Conservation (phyloP, 495 filamentous ascomycete genomes). For the Xylaria bambusicola region DNA sequence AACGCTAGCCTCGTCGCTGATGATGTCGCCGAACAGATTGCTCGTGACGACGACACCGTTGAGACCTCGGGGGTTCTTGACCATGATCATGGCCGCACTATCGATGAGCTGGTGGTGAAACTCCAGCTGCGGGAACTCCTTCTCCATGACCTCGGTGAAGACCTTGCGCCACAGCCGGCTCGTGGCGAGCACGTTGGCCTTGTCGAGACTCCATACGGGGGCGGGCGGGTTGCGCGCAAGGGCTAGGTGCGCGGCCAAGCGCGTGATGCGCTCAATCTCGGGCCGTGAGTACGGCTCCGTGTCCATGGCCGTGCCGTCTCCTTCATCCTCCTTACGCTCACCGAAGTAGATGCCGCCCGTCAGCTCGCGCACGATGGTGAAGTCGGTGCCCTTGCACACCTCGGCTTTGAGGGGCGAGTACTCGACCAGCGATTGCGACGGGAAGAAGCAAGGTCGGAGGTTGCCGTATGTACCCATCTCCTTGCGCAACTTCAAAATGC, state of each 20-base stretch:
- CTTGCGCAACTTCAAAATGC: slow-evolving; percentile 89
- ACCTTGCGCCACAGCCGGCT: slow-evolving; percentile 87
- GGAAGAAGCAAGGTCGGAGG: slow-evolving; percentile 96
- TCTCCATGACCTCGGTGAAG: slow-evolving; percentile 74
- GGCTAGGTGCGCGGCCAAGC: slow-evolving; percentile 81
- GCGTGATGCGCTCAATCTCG: slow-evolving; percentile 88
- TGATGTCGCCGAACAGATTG: slow-evolving; percentile 97
- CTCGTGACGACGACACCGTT: slow-evolving; percentile 93
- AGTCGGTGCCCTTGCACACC: slow-evolving; percentile 85
- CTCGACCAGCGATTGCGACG: slow-evolving; percentile 82
- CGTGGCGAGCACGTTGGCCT: slow-evolving; percentile 96
- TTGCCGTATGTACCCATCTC: slow-evolving; percentile 95
- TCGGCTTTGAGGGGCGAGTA: slow-evolving; percentile 85
- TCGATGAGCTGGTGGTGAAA: slow-evolving; percentile 92
- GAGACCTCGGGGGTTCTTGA: slow-evolving; percentile 87
- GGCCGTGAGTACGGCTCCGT: slow-evolving; percentile 84
- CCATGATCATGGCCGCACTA: slow-evolving; percentile 94
- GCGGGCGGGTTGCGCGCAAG: slow-evolving; percentile 75
- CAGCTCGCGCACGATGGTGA: slow-evolving; percentile 92
- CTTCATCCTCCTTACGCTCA: slow-evolving; percentile 81
- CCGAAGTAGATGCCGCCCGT: slow-evolving; percentile 98
- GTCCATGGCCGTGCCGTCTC: slow-evolving; percentile 77
- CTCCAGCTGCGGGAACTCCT: slow-evolving; percentile 87
- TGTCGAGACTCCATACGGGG: slow-evolving; percentile 88
- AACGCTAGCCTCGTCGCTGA: slow-evolving; percentile 93